A percentile compares a stretch with the other conserved stretches of the same genome.
Conservation (phyloP, 2,329 filamentous ascomycete species). For the Geosmithia putterillii region DNA sequence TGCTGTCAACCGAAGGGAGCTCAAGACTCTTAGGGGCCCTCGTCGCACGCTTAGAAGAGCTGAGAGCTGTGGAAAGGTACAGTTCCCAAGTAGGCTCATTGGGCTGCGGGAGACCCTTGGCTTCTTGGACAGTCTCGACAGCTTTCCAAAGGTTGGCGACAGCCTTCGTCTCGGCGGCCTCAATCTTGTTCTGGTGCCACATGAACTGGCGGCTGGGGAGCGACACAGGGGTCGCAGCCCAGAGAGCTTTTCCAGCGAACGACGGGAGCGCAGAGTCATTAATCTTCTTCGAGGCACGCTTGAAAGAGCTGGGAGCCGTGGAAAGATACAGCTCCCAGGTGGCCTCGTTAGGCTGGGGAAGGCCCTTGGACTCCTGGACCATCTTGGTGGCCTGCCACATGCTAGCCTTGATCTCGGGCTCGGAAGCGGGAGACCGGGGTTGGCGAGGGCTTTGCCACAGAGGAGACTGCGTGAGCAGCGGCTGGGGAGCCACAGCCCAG, state of each 20-base stretch:
- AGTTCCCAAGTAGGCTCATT: not conserved
- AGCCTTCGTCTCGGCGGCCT: too few species aligned
- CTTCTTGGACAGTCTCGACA: not conserved
- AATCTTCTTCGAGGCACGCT: slow-evolving; percentile 1
- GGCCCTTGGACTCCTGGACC: slow-evolving; percentile 6
- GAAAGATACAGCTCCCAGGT: slow-evolving; percentile 16
- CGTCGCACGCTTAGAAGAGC: not conserved
- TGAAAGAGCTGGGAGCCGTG: not conserved
- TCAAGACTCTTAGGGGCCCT: not conserved
- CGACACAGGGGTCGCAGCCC: too few species aligned
- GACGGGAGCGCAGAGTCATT: too few species aligned
- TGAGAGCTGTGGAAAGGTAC: not conserved
- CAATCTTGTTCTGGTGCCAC: too few species aligned
- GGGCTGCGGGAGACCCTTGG: not conserved
- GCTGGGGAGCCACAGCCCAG: not conserved
- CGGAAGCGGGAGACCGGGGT: too few species aligned
- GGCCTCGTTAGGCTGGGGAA: slow-evolving; percentile 21
- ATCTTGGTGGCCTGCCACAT: not conserved
- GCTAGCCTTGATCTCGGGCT: not conserved
- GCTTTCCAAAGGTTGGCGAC: too few species aligned
- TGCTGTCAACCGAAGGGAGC: not conserved
- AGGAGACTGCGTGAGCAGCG: not conserved
- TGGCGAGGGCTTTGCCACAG: too few species aligned
- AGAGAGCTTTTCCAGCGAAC: too few species aligned
- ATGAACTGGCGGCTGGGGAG: too few species aligned